Percentiles rank a stretch among this genome's conserved stretches.
These are phyloP conservation scores for Mortierella alpina DNA, from an alignment of 192 early-diverging fungal genomes.

Conservation along the genomic window DNA sequence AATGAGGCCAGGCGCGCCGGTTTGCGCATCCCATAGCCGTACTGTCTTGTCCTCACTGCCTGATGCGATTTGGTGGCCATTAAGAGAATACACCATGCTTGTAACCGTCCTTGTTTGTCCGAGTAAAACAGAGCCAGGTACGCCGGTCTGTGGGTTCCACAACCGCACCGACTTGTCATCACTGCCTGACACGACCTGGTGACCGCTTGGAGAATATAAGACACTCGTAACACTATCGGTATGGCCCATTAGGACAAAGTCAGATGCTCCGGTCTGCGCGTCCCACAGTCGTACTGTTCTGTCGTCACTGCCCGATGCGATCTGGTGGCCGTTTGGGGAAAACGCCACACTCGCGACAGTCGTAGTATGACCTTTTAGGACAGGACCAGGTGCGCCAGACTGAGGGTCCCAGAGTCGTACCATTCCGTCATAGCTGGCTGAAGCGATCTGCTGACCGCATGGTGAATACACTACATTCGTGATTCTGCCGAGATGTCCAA, in stretches of 20 bases:
- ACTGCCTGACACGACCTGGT: background rate
- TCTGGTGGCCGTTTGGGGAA: conserved; percentile 4
- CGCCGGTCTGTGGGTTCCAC: background rate
- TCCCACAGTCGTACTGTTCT: background rate
- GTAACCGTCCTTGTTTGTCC: background rate
- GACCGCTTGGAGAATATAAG: conserved; percentile 2
- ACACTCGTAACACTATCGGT: background rate
- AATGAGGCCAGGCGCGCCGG: background rate
- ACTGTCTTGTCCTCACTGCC: background rate
- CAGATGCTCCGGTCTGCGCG: background rate
- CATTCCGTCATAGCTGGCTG: background rate
- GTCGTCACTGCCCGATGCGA: background rate
- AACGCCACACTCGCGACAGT: background rate
- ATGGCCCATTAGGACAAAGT: background rate
- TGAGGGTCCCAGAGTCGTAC: conserved; percentile 1
- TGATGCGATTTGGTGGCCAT: background rate
- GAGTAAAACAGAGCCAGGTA: background rate
- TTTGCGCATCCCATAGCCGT: conserved; percentile 5
- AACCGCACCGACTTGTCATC: conserved; percentile 2
- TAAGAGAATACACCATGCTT: conserved; percentile 7
- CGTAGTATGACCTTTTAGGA: background rate
- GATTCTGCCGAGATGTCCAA: background rate
- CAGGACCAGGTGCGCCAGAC: background rate
- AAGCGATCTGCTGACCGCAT: conserved; percentile 2
- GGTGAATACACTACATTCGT: conserved; percentile 2